These are phyloP conservation scores for Phytophthora megakarya DNA, from an alignment of 352 stramenopile genomes.

Conservation along the genomic window DNA sequence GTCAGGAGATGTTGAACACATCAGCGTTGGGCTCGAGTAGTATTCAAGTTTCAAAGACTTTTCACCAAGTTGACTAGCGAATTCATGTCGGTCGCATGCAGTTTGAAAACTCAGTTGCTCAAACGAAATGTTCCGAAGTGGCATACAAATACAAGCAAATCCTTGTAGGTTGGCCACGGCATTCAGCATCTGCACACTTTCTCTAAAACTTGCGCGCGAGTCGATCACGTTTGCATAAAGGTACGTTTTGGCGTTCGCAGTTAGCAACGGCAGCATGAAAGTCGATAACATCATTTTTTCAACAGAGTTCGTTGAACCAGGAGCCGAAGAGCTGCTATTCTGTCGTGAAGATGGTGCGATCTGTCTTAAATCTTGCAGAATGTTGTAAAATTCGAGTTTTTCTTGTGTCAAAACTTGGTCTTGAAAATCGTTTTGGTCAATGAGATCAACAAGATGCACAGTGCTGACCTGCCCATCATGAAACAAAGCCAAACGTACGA, in stretches of 20 bases:
- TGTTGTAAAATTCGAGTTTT: slow-evolving; percentile 66
- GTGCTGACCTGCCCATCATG: slow-evolving; percentile 64
- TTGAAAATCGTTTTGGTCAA: slow-evolving; percentile 67
- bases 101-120: slow-evolving; percentile 57
- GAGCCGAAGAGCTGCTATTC: slow-evolving; percentile 7
- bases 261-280: slow-evolving; percentile 68
- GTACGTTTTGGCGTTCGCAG: slow-evolving; percentile 64
- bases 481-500: slow-evolving; percentile 71
- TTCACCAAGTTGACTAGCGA: slow-evolving; percentile 1
- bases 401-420: slow-evolving; percentile 50
- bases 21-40: slow-evolving; percentile 33
- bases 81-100: slow-evolving; percentile 12
- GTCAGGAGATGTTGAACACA: slow-evolving; percentile 11
- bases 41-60: neutral
- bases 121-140: slow-evolving; percentile 50
- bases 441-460: slow-evolving; percentile 65
- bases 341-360: slow-evolving; percentile 16
- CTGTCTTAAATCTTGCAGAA: slow-evolving; percentile 53
- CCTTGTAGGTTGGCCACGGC: slow-evolving; percentile 64
- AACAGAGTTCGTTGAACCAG: neutral
- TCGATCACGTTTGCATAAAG: slow-evolving; percentile 75
- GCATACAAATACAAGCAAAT: slow-evolving; percentile 60
- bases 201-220: slow-evolving; percentile 61
- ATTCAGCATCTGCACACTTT: slow-evolving; percentile 69
- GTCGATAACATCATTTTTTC: slow-evolving; percentile 52